Conservation (phyloP, 2,329 filamentous ascomycete genomes). For the Colletotrichum phormii region DNA sequence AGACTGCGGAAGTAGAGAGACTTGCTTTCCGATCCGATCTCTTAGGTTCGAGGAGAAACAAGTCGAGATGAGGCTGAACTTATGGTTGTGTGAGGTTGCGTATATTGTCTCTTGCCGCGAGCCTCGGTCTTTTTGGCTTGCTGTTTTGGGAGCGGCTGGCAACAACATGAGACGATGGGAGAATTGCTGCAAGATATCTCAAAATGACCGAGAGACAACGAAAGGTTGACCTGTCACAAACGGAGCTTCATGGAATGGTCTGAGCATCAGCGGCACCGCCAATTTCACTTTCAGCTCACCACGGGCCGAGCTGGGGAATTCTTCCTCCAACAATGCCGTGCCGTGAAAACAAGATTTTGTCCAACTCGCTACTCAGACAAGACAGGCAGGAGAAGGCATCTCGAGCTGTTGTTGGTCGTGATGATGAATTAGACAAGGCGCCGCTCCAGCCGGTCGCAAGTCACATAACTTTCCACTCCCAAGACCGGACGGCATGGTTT, state of each 20-base stretch:
- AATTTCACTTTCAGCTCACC: constrained; percentile 27
- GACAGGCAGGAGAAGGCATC: background rate
- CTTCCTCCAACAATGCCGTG: constrained; percentile 2
- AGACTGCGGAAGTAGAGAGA: background rate
- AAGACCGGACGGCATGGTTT: background rate
- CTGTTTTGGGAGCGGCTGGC: background rate
- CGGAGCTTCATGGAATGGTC: constrained; percentile 21
- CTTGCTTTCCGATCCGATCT: background rate
- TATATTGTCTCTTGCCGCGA: constrained; percentile 9
- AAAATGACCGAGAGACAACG: constrained; percentile 12
- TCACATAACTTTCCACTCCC: background rate
- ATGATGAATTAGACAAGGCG: background rate
- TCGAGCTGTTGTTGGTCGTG: background rate
- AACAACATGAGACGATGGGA: background rate
- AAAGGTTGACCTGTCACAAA: background rate
- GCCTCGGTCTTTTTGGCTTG: constrained; percentile 2
- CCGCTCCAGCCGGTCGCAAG: background rate
- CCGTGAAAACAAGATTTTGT: background rate
- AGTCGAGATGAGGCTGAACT: constrained; percentile 22
- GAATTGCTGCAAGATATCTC: background rate
- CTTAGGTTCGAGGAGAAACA: background rate
- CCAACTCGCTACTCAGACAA: background rate
- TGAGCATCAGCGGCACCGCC: constrained; percentile 33
- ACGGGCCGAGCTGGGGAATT: constrained; percentile 15
- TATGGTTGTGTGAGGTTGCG: constrained; percentile 21